Base-by-base conservation (phyloP, 2,329 filamentous ascomycete species). In the Phyllosticta capitalensis region DNA sequence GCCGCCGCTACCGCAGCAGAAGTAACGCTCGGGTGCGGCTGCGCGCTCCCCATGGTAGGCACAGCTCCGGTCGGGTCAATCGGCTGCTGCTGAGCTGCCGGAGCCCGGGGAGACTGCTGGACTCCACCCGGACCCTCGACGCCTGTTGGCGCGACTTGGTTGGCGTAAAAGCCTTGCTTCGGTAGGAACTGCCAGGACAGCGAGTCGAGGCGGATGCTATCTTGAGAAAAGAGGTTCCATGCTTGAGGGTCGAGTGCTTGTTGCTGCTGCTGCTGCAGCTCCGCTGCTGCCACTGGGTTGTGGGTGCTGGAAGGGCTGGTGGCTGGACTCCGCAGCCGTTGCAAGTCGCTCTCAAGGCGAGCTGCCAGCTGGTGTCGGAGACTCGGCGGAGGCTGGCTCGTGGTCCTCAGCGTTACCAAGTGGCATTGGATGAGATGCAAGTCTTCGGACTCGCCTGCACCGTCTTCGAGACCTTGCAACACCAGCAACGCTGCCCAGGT, bases 401-500 rank as follows among this genome's bases (percentile, higher is more conserved):
- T 63, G n/a, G 51, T 61, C 21, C 59, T 48, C 10, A 64, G 55
- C 21, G 61, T 63, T 3, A 63, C 48, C 22, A 63, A 54, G 49
- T 64, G 63, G 48, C 55, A 54, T 28, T 64, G 61, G 17, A 64
- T 60, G 12, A 64, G 52, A 14, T 54, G 30, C 5, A 64, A 33
- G 55, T 63, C 63, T 61, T 59, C 56, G 9, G 56, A 50, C 56
- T 77, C 73, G 0, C 73, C 73, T 9, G 72, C 70, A 0, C 74
- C 74, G 1, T 72, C 73, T 60, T 76, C 72, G 2, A 75, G 66
- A 2, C 70, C 75, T 61, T 76, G 74, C 1, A 77, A 63, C 1
- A 77, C 73, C n/a, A 77, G 73, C 9, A 77, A 64, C 1, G 75
- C 74, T 5, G 75, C 75, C 75, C 74, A 76, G 0, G 75, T 76